phyloP scores from a whole-genome alignment of 768 basidiomycete genomes.

The Termitomyces sp. region DNA sequence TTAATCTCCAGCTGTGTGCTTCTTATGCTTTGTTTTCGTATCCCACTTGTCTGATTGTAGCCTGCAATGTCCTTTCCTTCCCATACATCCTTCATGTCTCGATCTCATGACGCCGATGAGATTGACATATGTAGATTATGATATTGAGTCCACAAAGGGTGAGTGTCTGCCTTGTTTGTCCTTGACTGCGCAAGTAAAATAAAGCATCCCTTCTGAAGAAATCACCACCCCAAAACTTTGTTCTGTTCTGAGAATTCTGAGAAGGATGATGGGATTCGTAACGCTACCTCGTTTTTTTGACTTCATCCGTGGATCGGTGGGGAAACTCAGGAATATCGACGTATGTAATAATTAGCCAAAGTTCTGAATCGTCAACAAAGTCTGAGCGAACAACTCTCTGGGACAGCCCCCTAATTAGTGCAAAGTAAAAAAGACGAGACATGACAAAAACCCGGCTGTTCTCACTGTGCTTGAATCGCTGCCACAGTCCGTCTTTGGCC shows the following conservation, averaged over 20 bases:
- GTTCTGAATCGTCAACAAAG: neutral
- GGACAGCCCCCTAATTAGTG: neutral
- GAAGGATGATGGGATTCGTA: neutral
- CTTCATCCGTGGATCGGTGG: neutral
- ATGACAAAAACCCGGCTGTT: neutral
- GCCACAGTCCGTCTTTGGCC: neutral
- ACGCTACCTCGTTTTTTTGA: neutral
- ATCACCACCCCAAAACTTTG: neutral
- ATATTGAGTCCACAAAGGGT: neutral
- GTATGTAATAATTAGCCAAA: neutral
- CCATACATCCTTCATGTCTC: neutral
- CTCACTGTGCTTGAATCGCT: neutral
- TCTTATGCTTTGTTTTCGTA: conserved; percentile 4
- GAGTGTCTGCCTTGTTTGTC: neutral
- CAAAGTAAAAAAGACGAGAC: neutral
- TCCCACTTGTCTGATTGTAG: conserved; percentile 4
- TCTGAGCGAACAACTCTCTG: neutral
- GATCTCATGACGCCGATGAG: neutral
- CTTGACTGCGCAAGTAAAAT: neutral
- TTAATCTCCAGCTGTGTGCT: conserved; percentile 4
- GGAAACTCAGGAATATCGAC: neutral
- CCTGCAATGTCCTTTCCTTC: conserved; percentile 2
- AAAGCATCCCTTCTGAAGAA: neutral
- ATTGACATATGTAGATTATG: neutral
- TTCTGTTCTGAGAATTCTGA: neutral